Evolutionary conservation across 495 filamentous ascomycete species (phyloP).

Genomic region (Symbiotaphrina buchneri): DNA sequence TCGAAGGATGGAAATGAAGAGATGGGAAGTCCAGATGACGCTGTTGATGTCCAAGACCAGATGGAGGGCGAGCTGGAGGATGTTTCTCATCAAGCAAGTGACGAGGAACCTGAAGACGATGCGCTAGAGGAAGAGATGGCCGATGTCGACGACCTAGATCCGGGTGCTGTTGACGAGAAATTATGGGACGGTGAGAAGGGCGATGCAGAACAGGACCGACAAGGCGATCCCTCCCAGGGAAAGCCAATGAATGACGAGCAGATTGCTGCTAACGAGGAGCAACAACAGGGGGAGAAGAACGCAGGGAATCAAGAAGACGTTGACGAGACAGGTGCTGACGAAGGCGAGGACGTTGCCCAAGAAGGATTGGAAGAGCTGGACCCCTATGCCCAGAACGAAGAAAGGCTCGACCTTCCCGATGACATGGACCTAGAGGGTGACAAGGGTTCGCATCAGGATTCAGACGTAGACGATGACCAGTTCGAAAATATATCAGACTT

Average conservation of each 20-base stretch:
- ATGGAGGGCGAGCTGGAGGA: constrained; percentile 45
- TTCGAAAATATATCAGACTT: constrained; percentile 12
- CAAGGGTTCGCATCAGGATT: constrained; percentile 18
- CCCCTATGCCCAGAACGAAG: constrained; percentile 49
- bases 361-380: constrained; percentile 42
- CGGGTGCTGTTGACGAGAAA: constrained; percentile 84
- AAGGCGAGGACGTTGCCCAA: constrained; percentile 34
- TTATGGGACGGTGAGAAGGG: constrained; percentile 84
- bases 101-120: constrained; percentile 36
- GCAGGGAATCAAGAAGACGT: constrained; percentile 25
- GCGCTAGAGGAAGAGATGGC: constrained; percentile 70
- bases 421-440: constrained; percentile 47
- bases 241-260: constrained; percentile 39
- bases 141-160: constrained; percentile 72
- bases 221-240: constrained; percentile 47
- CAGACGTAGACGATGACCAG: constrained; percentile 13
- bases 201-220: constrained; percentile 56
- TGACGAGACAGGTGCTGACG: constrained; percentile 29
- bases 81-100: constrained; percentile 87
- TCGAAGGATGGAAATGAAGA: constrained; percentile 20
- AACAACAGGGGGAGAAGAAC: constrained; percentile 23
- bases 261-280: constrained; percentile 22
- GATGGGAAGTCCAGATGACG: constrained; percentile 21
- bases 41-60: constrained; percentile 22
- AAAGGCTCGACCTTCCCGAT: constrained; percentile 40